Conservation (phyloP, 1,284 basidiomycete genomes). For the Earliella scabrosa region DNA sequence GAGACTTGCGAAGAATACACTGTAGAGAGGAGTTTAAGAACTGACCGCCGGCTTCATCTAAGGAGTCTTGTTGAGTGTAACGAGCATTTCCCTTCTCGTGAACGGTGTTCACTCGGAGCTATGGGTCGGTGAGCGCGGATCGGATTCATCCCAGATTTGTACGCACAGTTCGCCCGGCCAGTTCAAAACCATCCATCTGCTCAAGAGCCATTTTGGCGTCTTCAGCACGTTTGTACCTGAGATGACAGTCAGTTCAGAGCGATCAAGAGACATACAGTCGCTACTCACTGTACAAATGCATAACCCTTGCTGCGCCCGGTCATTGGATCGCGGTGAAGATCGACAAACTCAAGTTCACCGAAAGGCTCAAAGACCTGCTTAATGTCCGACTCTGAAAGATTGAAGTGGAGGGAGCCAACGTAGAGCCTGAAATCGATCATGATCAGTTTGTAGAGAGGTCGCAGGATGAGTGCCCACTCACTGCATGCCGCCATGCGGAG, state of each 20-base stretch:
- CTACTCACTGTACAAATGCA: slow-evolving; percentile 91
- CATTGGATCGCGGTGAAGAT: slow-evolving; percentile 92
- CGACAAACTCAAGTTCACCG: slow-evolving; percentile 96
- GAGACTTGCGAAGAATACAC: not conserved
- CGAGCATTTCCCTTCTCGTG: slow-evolving; percentile 84
- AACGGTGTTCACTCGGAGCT: slow-evolving; percentile 90
- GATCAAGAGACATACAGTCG: not conserved
- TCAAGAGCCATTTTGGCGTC: slow-evolving; percentile 96
- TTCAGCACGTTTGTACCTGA: slow-evolving; percentile 80
- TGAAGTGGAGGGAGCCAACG: slow-evolving; percentile 96
- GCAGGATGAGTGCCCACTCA: slow-evolving; percentile 51
- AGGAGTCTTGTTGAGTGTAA: slow-evolving; percentile 78
- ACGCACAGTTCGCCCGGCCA: slow-evolving; percentile 90
- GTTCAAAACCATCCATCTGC: slow-evolving; percentile 98
- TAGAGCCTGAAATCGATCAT: slow-evolving; percentile 79
- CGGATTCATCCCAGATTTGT: not conserved
- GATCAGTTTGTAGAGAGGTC: not conserved
- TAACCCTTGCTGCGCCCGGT: slow-evolving; percentile 97
- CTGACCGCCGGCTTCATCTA: slow-evolving; percentile 83
- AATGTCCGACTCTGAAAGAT: slow-evolving; percentile 94
- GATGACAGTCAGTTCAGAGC: not conserved
- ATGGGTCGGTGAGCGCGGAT: slow-evolving; percentile 7
- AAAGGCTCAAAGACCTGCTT: slow-evolving; percentile 99
- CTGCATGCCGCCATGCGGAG: slow-evolving; percentile 81
- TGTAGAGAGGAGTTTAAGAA: not conserved